These are phyloP conservation scores for Aspergillus flavus DNA, from an alignment of 2,329 filamentous ascomycete species.

Conservation along the genomic window DNA sequence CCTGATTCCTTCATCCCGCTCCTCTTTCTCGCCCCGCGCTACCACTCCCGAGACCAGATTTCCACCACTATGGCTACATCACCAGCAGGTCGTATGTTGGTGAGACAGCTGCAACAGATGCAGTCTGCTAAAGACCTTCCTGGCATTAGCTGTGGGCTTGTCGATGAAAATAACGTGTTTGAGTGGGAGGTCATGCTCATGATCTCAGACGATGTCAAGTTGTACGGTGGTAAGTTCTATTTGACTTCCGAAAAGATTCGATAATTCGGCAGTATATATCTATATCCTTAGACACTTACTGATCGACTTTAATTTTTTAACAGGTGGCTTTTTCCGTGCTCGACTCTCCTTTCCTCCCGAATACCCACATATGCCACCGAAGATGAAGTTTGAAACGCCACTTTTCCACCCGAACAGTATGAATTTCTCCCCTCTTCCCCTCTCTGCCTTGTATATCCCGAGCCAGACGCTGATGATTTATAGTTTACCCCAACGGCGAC, in stretches of 20 bases:
- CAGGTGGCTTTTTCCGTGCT: conserved; percentile 91
- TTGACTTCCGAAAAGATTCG: background rate
- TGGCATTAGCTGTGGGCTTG: conserved; percentile 89
- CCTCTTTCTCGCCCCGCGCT: background rate
- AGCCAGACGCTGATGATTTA: background rate
- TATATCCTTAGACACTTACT: background rate
- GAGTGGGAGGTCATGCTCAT: conserved; percentile 99
- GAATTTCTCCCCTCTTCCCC: conserved; percentile 25
- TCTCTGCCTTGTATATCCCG: background rate
- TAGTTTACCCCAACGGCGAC: conserved; percentile 79
- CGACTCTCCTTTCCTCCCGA: conserved; percentile 78
- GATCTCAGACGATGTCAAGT: conserved; percentile 92
- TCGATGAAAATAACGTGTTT: conserved; percentile 78
- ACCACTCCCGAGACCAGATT: conserved; percentile 1
- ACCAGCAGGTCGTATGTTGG: conserved; percentile 64
- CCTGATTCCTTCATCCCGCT: background rate
- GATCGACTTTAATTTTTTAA: background rate
- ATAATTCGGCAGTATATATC: background rate
- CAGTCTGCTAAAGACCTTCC: conserved; percentile 87
- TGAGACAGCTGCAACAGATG: conserved; percentile 91
- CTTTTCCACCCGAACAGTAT: conserved; percentile 90
- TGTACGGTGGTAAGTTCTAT: conserved; percentile 76
- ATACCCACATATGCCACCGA: conserved; percentile 87
- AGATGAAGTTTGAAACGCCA: conserved; percentile 81
- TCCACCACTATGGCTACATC: conserved; percentile 44